A percentile compares a stretch with the other conserved stretches of the same genome.
phyloP scores from a whole-genome alignment of 23 red algal genomes.

The Cyanidiococcus yangmingshanensis region DNA sequence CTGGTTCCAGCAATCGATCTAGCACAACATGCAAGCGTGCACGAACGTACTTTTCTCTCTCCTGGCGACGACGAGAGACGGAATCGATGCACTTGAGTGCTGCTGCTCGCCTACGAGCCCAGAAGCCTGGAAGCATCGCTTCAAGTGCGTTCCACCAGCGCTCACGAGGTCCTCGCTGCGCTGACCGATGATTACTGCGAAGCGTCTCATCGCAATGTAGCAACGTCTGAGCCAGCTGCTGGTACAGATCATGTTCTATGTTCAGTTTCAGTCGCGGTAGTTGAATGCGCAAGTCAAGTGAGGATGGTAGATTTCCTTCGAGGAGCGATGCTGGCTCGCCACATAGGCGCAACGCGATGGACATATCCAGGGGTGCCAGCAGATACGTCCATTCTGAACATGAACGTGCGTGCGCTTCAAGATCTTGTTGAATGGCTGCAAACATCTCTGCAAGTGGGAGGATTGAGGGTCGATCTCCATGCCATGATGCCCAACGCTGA shows the following conservation, averaged over 20 bases:
- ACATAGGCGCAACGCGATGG: background rate
- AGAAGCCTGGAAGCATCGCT: background rate
- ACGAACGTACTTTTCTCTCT: background rate
- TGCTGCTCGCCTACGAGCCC: background rate
- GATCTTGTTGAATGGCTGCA: conserved; percentile 20
- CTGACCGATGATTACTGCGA: too few species aligned
- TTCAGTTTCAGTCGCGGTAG: background rate
- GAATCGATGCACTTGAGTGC: too few species aligned
- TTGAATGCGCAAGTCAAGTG: background rate
- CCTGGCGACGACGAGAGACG: background rate
- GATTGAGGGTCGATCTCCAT: too few species aligned
- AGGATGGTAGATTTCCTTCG: background rate
- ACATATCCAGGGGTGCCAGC: background rate
- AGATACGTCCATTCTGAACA: conserved; percentile 49
- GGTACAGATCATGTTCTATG: background rate
- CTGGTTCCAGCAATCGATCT: background rate
- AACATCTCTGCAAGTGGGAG: too few species aligned
- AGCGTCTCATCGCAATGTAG: too few species aligned
- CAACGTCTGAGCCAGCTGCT: background rate
- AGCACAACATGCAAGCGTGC: background rate
- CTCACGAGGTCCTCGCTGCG: background rate
- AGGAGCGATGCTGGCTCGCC: background rate
- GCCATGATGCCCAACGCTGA: too few species aligned
- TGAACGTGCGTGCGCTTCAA: conserved; percentile 36
- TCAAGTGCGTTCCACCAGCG: background rate